These are phyloP conservation scores for Samsoniella hepiali DNA, from an alignment of 2,329 filamentous ascomycete species.

Conservation along the genomic window DNA sequence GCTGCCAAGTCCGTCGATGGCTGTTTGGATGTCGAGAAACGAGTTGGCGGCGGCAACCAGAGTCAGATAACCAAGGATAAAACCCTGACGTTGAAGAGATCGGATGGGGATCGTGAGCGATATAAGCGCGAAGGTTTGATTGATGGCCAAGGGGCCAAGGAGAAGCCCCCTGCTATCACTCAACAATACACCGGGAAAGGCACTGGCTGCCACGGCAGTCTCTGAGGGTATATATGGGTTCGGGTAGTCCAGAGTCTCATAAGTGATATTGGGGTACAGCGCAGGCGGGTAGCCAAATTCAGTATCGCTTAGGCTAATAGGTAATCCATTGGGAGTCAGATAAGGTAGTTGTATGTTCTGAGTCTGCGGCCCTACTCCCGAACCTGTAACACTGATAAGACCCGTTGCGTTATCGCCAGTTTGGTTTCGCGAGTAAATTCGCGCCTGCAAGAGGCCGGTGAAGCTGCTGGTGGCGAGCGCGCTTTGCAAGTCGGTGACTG, in stretches of 20 bases:
- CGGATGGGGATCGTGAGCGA: slow-evolving; percentile 80
- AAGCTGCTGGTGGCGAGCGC: slow-evolving; percentile 62
- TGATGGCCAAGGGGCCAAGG: slow-evolving; percentile 71
- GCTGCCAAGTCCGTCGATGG: slow-evolving; percentile 65
- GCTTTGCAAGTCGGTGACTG: slow-evolving; percentile 64
- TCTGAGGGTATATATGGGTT: slow-evolving; percentile 42
- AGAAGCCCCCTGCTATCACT: slow-evolving; percentile 59
- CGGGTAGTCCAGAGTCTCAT: slow-evolving; percentile 43
- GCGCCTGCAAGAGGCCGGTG: slow-evolving; percentile 63
- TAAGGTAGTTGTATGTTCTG: slow-evolving; percentile 61
- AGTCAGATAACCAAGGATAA: slow-evolving; percentile 81
- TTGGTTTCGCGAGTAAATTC: slow-evolving; percentile 67
- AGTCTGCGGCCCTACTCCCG: slow-evolving; percentile 28
- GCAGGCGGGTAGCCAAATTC: slow-evolving; percentile 65
- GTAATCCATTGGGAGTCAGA: slow-evolving; percentile 51
- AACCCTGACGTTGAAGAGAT: slow-evolving; percentile 56
- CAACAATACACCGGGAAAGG: slow-evolving; percentile 50
- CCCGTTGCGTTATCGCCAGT: slow-evolving; percentile 51
- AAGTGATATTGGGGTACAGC: slow-evolving; percentile 78
- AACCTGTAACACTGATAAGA: slow-evolving; percentile 63
- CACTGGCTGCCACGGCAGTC: slow-evolving; percentile 43
- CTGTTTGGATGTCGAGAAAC: slow-evolving; percentile 59
- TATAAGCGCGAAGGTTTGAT: slow-evolving; percentile 69
- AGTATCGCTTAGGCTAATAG: slow-evolving; percentile 58
- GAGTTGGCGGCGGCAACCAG: slow-evolving; percentile 67